Percentiles rank a stretch among this genome's conserved stretches.
phyloP scores from a whole-genome alignment of 139 green algal species.

The Bryopsis sp. region DNA sequence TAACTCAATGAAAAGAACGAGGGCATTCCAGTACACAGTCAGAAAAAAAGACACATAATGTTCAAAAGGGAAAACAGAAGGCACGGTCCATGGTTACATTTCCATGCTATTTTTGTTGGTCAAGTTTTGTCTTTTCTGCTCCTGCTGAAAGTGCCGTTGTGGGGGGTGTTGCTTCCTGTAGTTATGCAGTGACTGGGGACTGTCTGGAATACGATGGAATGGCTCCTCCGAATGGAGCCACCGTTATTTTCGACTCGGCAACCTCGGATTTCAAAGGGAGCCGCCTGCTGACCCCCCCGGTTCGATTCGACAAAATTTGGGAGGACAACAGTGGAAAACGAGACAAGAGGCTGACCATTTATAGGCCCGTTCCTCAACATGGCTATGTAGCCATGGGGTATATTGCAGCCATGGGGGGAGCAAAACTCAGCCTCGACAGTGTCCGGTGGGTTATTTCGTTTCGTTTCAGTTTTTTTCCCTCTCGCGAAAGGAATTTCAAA shows the following conservation, averaged over 20 bases:
- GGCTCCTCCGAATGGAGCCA: background rate
- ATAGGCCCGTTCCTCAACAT: constrained; percentile 53
- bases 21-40: no score
- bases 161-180: no score
- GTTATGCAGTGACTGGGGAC: constrained; percentile 1
- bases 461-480: background rate
- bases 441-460: background rate
- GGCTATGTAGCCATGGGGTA: constrained; percentile 77
- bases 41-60: no score
- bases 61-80: no score
- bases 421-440: background rate
- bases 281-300: no score
- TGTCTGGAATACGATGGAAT: background rate
- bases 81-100: no score
- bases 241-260: background rate
- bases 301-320: no score
- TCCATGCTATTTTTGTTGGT: no score
- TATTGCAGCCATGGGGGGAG: constrained; percentile 32
- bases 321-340: no score
- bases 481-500: no score
- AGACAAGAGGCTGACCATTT: constrained; percentile 45
- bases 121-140: background rate
- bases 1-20: no score
- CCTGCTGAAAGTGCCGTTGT: background rate
- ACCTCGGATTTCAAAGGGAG: no score